These are phyloP conservation scores for Sphaerulina musiva DNA, from an alignment of 2,329 filamentous ascomycete species.

Conservation along the genomic window DNA sequence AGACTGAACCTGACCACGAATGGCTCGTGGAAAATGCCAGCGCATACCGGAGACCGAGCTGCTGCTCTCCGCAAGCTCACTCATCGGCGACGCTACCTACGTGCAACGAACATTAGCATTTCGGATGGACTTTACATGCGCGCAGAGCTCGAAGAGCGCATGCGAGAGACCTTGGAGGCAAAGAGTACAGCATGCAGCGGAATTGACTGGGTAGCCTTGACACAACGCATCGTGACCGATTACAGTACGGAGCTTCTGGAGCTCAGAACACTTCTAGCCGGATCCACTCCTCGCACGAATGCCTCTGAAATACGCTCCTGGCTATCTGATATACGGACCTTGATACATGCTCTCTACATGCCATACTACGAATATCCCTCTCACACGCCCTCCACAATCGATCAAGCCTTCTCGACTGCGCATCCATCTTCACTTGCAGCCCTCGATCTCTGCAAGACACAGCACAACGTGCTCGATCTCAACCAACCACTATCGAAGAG, in stretches of 20 bases:
- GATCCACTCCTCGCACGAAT: constrained; percentile 16
- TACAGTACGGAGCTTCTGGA: constrained; percentile 35
- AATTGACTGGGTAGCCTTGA: constrained; percentile 42
- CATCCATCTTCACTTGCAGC: constrained; percentile 36
- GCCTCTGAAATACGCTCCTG: constrained; percentile 10
- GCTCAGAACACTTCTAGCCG: constrained; percentile 20
- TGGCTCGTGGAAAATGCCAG: constrained; percentile 36
- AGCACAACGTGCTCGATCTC: constrained; percentile 35
- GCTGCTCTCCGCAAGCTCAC: constrained; percentile 31
- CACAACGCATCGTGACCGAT: constrained; percentile 40
- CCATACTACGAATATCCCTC: constrained; percentile 44
- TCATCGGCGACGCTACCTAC: constrained; percentile 22
- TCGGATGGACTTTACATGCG: constrained; percentile 25
- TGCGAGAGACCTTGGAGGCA: constrained; percentile 14
- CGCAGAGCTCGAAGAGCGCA: constrained; percentile 15
- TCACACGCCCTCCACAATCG: constrained; percentile 7
- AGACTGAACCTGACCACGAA: constrained; percentile 40
- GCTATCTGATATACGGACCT: constrained; percentile 25
- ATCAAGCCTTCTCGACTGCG: constrained; percentile 30
- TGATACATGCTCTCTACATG: constrained; percentile 42
- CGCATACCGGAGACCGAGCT: constrained; percentile 22
- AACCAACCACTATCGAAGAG: constrained; percentile 24
- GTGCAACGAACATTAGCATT: constrained; percentile 19
- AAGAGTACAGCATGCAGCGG: constrained; percentile 24
- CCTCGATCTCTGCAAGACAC: constrained; percentile 39